A percentile compares a stretch with the other conserved stretches of the same genome.
phyloP scores from a whole-genome alignment of 2,329 filamentous ascomycete genomes.

The Colletotrichum brevisporum region DNA sequence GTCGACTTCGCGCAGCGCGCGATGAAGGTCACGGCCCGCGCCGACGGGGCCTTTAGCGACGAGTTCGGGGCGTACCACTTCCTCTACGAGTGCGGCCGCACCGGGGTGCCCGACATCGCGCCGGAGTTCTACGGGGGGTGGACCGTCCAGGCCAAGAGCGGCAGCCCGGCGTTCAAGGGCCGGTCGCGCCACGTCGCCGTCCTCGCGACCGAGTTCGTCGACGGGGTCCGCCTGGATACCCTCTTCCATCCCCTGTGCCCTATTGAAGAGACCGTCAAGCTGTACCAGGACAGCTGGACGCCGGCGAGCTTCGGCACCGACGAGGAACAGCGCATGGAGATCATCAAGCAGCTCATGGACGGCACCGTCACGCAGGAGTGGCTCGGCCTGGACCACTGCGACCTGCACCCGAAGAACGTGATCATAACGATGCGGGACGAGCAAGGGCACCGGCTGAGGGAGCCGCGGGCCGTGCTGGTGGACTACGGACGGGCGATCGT shows the following conservation, averaged over 20 bases:
- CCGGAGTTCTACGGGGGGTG: conserved; percentile 23
- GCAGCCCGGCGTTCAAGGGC: background rate
- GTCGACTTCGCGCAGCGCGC: background rate
- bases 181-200: conserved; percentile 1
- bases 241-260: background rate
- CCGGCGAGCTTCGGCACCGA: background rate
- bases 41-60: conserved; percentile 3
- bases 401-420: background rate
- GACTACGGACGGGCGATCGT: background rate
- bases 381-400: background rate
- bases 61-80: conserved; percentile 7
- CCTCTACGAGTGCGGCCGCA: background rate
- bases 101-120: background rate
- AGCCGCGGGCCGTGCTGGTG: conserved; percentile 10
- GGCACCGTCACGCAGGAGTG: conserved; percentile 2
- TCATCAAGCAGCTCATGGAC: conserved; percentile 12
- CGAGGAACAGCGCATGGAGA: background rate
- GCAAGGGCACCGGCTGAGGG: background rate
- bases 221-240: background rate
- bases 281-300: background rate
- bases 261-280: background rate
- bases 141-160: background rate
- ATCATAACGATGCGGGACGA: conserved; percentile 2
- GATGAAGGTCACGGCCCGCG: background rate
- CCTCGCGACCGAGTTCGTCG: conserved; percentile 7